Evolutionary conservation across 345 rosid species (phyloP).

Genomic region (Salix exigua): DNA sequence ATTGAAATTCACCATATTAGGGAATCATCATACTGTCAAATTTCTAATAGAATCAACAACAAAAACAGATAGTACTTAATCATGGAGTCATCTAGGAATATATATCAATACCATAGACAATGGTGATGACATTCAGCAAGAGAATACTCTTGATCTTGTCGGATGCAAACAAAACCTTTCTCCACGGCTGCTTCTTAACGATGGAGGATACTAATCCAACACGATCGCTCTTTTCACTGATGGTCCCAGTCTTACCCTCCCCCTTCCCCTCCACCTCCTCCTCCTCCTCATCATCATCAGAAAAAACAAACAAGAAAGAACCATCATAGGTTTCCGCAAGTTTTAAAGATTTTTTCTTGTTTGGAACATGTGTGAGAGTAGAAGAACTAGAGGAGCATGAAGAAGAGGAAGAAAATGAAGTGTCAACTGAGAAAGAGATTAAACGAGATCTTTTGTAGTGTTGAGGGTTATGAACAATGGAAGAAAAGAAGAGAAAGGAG

Average conservation of each 20-base stretch:
- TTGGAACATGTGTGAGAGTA: neutral
- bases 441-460: neutral
- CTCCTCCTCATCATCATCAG: neutral
- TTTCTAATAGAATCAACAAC: too few relatives aligned
- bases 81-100: neutral
- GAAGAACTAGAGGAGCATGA: conserved; percentile 1
- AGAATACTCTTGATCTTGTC: conserved; percentile 47
- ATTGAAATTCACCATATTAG: too few relatives aligned
- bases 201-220: too few relatives aligned
- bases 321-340: conserved; percentile 5
- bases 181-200: conserved; percentile 28
- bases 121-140: conserved; percentile 49
- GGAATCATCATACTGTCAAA: too few relatives aligned
- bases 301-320: neutral
- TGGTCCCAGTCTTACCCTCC: neutral
- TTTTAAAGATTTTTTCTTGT: neutral
- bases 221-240: neutral
- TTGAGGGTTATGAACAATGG: neutral
- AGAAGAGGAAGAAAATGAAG: neutral
- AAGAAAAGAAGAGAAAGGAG: neutral
- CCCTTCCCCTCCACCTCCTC: neutral
- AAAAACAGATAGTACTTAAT: too few relatives aligned
- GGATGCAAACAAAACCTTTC: conserved; percentile 38
- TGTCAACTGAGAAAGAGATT: conserved; percentile 1
- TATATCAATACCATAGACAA: conserved; percentile 37